Evolutionary conservation across 2,329 filamentous ascomycete species (phyloP).

Genomic region (Laburnicola sp.): DNA sequence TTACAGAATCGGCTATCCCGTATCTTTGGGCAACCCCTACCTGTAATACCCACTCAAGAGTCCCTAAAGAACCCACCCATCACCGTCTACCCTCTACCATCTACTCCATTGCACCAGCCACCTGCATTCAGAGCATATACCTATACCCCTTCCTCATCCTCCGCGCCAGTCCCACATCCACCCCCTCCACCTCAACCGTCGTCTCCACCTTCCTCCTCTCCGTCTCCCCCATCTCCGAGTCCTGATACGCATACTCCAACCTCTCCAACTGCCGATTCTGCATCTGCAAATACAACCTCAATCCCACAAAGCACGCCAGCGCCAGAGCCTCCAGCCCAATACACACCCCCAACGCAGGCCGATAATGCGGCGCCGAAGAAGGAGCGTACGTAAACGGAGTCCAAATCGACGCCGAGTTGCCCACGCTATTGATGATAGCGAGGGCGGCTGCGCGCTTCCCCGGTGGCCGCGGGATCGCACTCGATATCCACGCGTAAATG

Average conservation of each 20-base stretch:
- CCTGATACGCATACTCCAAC: slow-evolving; percentile 51
- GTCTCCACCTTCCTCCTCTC: slow-evolving; percentile 58
- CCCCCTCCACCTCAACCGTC: slow-evolving; percentile 57
- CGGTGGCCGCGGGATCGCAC: slow-evolving; percentile 55
- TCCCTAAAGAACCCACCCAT: no score
- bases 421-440: slow-evolving; percentile 60
- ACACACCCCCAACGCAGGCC: slow-evolving; percentile 25
- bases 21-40: no score
- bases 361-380: slow-evolving; percentile 21
- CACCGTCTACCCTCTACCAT: no score
- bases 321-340: slow-evolving; percentile 25
- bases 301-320: slow-evolving; percentile 17
- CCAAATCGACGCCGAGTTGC: slow-evolving; percentile 57
- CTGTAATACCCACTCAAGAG: no score
- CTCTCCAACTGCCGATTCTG: slow-evolving; percentile 57
- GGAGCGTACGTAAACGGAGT: slow-evolving; percentile 47
- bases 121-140: slow-evolving; percentile 36
- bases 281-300: slow-evolving; percentile 28
- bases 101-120: neutral
- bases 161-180: slow-evolving; percentile 55
- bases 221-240: slow-evolving; percentile 50
- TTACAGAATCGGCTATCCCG: no score
- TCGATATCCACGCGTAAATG: slow-evolving; percentile 60
- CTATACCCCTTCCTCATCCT: slow-evolving; percentile 59
- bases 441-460: slow-evolving; percentile 60